A percentile compares a stretch with the other conserved stretches of the same genome.
Conservation (phyloP, 2,329 filamentous ascomycete species). For the Exophiala oligosperma region DNA sequence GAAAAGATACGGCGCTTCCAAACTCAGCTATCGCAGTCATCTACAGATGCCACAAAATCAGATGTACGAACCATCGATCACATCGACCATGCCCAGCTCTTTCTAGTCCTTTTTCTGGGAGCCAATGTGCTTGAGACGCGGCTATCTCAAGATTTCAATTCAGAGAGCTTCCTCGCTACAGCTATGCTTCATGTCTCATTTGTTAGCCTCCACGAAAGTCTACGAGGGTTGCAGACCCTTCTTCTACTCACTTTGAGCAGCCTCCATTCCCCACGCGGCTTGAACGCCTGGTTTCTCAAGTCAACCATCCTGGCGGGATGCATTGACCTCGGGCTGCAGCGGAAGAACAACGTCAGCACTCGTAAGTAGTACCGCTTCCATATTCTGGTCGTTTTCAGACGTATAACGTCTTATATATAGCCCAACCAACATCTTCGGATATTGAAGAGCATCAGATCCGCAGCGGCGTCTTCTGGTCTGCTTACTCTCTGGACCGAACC, state of each 20-base stretch:
- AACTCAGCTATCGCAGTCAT: too few species aligned
- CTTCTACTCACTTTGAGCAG: neutral
- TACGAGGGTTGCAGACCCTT: neutral
- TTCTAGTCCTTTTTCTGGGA: neutral
- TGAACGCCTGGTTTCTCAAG: conserved; percentile 2
- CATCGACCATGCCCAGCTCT: neutral
- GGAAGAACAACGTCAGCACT: neutral
- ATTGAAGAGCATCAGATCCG: neutral
- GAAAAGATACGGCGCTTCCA: too few species aligned
- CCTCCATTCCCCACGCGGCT: neutral
- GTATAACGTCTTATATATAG: too few species aligned
- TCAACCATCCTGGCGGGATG: neutral
- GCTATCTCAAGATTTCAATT: neutral
- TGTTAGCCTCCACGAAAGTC: neutral
- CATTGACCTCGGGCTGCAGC: neutral
- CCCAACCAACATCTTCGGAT: too few species aligned
- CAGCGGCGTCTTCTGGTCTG: neutral
- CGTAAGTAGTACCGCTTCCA: too few species aligned
- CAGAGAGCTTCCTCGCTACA: neutral
- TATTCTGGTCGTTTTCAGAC: too few species aligned
- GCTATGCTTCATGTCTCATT: too few species aligned
- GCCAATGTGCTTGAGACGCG: neutral
- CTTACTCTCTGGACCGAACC: neutral
- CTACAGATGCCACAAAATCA: too few species aligned
- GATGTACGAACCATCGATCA: too few species aligned